Percentiles rank a stretch among this genome's conserved stretches.
phyloP scores from a whole-genome alignment of 192 early-diverging fungal species.

The Coemansia sp. region DNA sequence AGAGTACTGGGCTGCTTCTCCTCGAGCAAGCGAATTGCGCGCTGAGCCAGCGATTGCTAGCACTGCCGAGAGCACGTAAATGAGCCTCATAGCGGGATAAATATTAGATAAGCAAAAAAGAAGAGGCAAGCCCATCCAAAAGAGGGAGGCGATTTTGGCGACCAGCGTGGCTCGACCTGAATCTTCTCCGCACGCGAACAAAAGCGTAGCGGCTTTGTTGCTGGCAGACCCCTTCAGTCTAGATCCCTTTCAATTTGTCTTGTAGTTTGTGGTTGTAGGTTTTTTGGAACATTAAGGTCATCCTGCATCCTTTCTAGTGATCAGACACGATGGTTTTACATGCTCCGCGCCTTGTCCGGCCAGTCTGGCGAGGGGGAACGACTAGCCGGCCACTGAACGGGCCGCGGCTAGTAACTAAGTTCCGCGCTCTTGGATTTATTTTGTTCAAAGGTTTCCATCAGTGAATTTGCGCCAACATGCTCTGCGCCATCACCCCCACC shows the following conservation, averaged over 20 bases:
- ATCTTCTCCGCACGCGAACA: background rate
- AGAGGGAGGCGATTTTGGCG: background rate
- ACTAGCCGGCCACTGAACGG: conserved; percentile 32
- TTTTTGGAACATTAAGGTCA: conserved; percentile 38
- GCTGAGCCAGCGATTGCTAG: conserved; percentile 3
- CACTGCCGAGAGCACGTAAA: conserved; percentile 8
- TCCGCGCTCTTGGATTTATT: conserved; percentile 46
- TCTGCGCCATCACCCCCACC: background rate
- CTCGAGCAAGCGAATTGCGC: conserved; percentile 15
- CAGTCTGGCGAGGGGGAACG: conserved; percentile 54
- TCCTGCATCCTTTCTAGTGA: conserved; percentile 43
- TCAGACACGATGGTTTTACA: conserved; percentile 55
- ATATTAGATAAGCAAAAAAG: background rate
- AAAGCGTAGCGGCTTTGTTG: background rate
- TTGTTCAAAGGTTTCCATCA: conserved; percentile 32
- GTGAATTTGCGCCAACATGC: background rate
- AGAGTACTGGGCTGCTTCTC: conserved; percentile 11
- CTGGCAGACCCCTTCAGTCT: too few relatives aligned
- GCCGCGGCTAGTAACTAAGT: conserved; percentile 26
- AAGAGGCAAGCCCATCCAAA: background rate
- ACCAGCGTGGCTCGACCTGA: background rate
- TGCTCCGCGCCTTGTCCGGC: conserved; percentile 43
- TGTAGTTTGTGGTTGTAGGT: background rate
- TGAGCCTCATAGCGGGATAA: conserved; percentile 6
- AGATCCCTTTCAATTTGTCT: background rate